These are phyloP conservation scores for Nigrospora osmanthi DNA, from an alignment of 2,329 filamentous ascomycete genomes.

Conservation along the genomic window DNA sequence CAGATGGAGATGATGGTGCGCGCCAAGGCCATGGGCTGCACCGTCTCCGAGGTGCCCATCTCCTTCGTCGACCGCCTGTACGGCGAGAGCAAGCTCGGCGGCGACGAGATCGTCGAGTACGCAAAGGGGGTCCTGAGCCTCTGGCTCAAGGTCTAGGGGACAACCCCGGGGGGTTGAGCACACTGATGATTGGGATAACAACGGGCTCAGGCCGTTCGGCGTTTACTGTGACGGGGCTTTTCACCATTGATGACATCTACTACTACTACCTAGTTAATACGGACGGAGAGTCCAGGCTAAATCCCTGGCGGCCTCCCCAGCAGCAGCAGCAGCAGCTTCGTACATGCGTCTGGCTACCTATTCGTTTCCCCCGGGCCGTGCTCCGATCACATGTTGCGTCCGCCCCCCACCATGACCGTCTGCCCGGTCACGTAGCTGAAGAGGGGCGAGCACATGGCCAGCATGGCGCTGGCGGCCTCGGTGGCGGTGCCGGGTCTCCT, in stretches of 20 bases:
- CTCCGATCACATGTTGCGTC: conserved; percentile 46
- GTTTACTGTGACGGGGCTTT: no score
- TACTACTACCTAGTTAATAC: no score
- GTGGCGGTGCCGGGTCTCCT: conserved; percentile 68
- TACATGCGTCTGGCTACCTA: no score
- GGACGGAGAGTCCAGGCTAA: no score
- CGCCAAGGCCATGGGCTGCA: conserved; percentile 91
- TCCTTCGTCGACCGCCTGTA: conserved; percentile 93
- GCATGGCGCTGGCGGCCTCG: conserved; percentile 70
- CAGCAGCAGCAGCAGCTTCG: no score
- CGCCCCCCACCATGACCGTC: conserved; percentile 80
- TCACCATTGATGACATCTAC: no score
- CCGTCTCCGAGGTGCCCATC: conserved; percentile 92
- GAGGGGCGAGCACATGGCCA: conserved; percentile 74
- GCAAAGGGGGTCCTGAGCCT: conserved; percentile 74
- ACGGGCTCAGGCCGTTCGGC: no score
- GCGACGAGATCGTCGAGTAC: conserved; percentile 94
- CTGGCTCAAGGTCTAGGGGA: conserved; percentile 64
- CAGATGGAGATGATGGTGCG: conserved; percentile 99
- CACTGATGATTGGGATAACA: background rate
- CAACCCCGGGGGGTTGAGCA: background rate
- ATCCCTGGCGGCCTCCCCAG: no score
- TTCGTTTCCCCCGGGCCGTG: no score
- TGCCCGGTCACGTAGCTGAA: conserved; percentile 83
- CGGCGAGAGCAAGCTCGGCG: conserved; percentile 90